Conservation (phyloP, 805 yeast species). For the Saccharomycopsis schoenii region DNA sequence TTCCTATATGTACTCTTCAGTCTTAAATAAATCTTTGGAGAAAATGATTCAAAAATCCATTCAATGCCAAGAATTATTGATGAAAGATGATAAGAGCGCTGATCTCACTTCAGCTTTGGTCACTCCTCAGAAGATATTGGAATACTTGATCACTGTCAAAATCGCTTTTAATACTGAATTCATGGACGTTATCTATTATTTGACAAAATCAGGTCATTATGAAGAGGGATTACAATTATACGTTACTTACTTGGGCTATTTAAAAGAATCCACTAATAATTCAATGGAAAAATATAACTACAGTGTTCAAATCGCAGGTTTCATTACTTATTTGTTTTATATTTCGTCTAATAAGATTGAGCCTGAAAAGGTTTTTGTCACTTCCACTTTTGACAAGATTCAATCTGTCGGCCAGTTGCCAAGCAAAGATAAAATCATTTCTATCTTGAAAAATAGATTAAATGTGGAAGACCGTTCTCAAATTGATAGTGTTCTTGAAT, state of each 20-base stretch:
- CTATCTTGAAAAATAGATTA: not conserved
- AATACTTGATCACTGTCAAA: not conserved
- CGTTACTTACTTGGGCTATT: conserved; percentile 5
- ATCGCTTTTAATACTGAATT: conserved; percentile 8
- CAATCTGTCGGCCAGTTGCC: not conserved
- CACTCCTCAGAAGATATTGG: conserved; percentile 1
- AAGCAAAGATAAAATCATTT: not conserved
- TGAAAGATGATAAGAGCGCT: not conserved
- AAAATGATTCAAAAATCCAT: conserved; percentile 4
- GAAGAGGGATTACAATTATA: conserved; percentile 8
- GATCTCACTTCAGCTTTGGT: not conserved
- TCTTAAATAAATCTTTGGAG: not conserved
- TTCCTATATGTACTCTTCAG: not conserved
- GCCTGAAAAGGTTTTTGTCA: not conserved
- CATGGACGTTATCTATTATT: conserved; percentile 4
- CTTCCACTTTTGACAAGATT: not conserved
- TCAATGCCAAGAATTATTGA: not conserved
- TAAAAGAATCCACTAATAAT: conserved; percentile 1
- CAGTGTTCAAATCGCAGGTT: conserved; percentile 3
- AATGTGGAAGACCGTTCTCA: not conserved
- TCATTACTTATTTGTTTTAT: conserved; percentile 10
- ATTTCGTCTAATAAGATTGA: conserved; percentile 1
- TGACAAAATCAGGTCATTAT: not conserved
- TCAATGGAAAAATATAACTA: not conserved
- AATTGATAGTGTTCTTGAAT: not conserved